Base-by-base conservation (phyloP, 192 early-diverging fungal genomes). In the Entomortierella beljakovae region DNA sequence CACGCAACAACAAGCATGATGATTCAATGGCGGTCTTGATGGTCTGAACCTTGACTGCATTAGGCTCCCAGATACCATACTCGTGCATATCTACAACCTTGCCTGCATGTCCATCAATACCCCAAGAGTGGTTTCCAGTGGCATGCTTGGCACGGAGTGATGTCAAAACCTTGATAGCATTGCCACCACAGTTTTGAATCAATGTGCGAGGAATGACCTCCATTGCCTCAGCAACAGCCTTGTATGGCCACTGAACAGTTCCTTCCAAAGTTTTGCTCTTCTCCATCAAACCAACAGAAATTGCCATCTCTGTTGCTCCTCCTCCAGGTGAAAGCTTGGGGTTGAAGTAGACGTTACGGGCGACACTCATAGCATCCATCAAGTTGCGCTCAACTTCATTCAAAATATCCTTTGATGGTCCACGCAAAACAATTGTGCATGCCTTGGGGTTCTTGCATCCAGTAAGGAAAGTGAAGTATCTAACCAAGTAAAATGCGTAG, bases 21-120 rank as follows among this genome's bases (percentile, higher is more conserved):
- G 90, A 97, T 88, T 99, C 98, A 68, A 99, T 95, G 23, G 98
- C 98, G 25, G 98, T 99, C 91, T 99, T 99, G 85, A 99, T 90
- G 4, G 96, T 99, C 88, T 99, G 98, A 13, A 97, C 91, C 89
- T 99, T 99, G 77, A 99, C 98, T n/a, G 97, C 97, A 63, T 92
- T 90, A 16, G 98, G 97, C 84, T 99, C 98, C 98, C 98, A 99
- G 52, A 99, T 87, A 69, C 98, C 98, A 67, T 99, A 99, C 61
- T 93, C 90, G 54, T 92, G 90, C 98, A 99, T 99, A 72, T 99
- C 97, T 9, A 93, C 96, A 23, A 98, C 88, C 72, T 91, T 89
- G 64, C 98, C 98, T 50, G 87, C 90, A 61, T 89, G 89, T 46
- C 98, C 98, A 79, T 99, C 96, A 74, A 99, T 94, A 65, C 98